Conservation (phyloP, 108 stramenopile species). For the Nannochloropsis salina region DNA sequence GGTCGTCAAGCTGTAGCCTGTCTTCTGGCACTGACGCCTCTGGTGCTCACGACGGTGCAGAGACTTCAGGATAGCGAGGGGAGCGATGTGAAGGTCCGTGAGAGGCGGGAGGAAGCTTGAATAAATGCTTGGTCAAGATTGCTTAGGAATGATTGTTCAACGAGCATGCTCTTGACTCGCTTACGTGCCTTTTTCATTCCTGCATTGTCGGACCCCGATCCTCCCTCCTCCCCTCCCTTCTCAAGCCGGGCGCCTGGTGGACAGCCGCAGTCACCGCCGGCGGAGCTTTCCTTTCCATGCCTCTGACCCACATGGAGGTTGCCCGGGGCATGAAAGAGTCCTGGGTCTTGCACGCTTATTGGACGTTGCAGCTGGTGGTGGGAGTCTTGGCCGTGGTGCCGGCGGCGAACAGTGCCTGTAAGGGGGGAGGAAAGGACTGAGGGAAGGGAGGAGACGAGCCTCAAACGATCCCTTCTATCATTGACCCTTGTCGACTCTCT, state of each 20-base stretch:
- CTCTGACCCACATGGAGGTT: constrained; percentile 7
- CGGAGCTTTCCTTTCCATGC: not conserved
- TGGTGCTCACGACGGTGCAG: not conserved
- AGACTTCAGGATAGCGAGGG: not conserved
- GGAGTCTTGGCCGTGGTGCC: not conserved
- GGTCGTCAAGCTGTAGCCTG: not conserved
- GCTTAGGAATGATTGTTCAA: no score
- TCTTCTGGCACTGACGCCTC: not conserved
- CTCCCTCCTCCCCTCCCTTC: not conserved
- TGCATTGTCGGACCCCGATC: not conserved
- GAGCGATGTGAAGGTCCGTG: not conserved
- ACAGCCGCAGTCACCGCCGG: not conserved
- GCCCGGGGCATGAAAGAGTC: not conserved
- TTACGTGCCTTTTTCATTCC: not conserved
- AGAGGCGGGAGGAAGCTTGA: not conserved
- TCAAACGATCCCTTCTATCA: no score
- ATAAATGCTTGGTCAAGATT: no score
- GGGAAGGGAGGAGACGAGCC: not conserved
- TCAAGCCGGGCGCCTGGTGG: not conserved
- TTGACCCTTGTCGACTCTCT: not conserved
- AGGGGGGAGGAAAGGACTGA: not conserved
- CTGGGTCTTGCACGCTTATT: not conserved
- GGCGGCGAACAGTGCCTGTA: constrained; percentile 17
- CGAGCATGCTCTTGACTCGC: no score
- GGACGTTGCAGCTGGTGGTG: constrained; percentile 6